These are phyloP conservation scores for Colletotrichum sp. DNA, from an alignment of 2,329 filamentous ascomycete genomes.

Conservation along the genomic window DNA sequence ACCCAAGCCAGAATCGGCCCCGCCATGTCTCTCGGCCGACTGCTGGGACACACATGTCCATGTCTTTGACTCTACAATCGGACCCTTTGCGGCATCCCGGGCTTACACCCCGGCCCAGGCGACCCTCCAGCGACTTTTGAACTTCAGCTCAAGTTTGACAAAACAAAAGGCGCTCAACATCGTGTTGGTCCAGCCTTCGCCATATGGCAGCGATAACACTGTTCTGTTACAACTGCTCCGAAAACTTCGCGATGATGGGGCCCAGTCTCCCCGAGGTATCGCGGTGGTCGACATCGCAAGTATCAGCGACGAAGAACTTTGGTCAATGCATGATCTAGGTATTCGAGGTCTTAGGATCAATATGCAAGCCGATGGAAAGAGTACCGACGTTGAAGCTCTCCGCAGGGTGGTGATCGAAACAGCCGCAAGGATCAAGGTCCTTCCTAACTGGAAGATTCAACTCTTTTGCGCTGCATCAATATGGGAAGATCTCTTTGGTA, in stretches of 20 bases:
- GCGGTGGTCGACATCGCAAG: not conserved
- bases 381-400: not conserved
- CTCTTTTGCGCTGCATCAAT: not conserved
- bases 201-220: not conserved
- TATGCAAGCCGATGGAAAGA: not conserved
- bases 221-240: not conserved
- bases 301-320: not conserved
- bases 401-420: not conserved
- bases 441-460: not conserved
- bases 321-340: not conserved
- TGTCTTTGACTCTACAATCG: constrained; percentile 9
- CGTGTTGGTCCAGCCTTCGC: not conserved
- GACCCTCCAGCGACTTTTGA: not conserved
- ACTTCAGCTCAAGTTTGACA: not conserved
- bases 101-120: constrained; percentile 16
- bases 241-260: not conserved
- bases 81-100: not conserved
- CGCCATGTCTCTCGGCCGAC: not conserved
- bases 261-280: not conserved
- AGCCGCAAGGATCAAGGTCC: not conserved
- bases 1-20: not conserved
- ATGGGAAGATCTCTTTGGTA: not conserved
- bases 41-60: constrained; percentile 19
- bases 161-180: not conserved
- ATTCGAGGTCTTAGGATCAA: not conserved